Evolutionary conservation across 441 rosid species (phyloP).

Genomic region (Isatis lusitanica): DNA sequence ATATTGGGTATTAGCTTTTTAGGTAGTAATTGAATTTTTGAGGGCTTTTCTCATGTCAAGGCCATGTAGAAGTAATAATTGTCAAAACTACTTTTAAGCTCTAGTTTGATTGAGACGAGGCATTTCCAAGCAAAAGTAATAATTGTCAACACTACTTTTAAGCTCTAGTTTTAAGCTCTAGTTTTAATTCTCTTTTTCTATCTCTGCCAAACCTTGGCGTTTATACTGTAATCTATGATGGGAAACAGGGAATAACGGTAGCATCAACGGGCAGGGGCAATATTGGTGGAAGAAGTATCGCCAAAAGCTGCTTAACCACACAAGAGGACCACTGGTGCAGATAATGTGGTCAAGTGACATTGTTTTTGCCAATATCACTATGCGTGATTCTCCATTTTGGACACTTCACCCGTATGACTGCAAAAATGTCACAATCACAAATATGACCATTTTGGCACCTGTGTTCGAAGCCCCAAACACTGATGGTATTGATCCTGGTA

Average conservation of each 20-base stretch:
- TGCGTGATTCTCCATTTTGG: conserved; percentile 96
- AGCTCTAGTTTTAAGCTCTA: neutral
- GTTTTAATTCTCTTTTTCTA: too few relatives aligned
- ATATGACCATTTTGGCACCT: conserved; percentile 88
- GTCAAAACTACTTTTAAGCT: neutral
- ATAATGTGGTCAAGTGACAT: conserved; percentile 94
- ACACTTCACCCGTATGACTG: conserved; percentile 97
- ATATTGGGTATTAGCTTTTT: neutral
- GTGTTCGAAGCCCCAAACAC: conserved; percentile 86
- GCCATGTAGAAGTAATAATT: neutral
- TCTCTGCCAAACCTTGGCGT: neutral
- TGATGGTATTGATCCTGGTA: conserved; percentile 98
- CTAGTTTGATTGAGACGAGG: neutral
- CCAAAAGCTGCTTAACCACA: conserved; percentile 85
- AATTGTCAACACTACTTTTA: neutral
- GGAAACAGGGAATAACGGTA: conserved; percentile 87
- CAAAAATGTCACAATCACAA: conserved; percentile 78
- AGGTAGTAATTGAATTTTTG: neutral
- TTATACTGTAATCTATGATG: conserved; percentile 17
- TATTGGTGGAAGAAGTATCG: conserved; percentile 95
- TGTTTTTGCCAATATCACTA: conserved; percentile 69
- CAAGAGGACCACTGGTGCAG: conserved; percentile 94
- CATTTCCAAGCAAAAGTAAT: too few relatives aligned
- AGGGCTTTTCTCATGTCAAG: neutral
- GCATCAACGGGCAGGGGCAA: conserved; percentile 93